These are phyloP conservation scores for Fomes fomentarius DNA, from an alignment of 1,284 basidiomycete genomes.

Conservation along the genomic window DNA sequence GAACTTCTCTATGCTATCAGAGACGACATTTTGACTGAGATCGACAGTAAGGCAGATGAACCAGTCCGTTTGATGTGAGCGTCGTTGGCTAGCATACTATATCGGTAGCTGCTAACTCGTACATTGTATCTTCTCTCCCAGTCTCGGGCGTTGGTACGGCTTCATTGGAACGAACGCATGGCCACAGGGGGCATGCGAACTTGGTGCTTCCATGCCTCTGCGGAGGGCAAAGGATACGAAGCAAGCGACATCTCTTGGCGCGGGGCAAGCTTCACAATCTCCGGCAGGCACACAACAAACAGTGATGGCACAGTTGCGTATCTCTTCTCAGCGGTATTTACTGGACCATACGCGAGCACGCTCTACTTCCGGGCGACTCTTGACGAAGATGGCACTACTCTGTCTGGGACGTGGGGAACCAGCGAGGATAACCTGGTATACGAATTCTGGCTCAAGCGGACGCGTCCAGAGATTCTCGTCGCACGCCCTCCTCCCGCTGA, in stretches of 20 bases:
- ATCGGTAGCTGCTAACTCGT: no score
- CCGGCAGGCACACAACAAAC: neutral
- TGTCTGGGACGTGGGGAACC: no score
- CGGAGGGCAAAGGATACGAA: neutral
- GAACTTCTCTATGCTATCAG: neutral
- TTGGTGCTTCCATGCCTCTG: slow-evolving; percentile 3
- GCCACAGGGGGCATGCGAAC: slow-evolving; percentile 5
- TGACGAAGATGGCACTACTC: no score
- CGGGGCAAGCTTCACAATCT: neutral
- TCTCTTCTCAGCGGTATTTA: no score
- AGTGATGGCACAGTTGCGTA: slow-evolving; percentile 1
- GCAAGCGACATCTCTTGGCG: neutral
- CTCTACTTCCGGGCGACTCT: no score
- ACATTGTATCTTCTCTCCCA: slow-evolving; percentile 1
- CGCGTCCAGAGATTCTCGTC: no score
- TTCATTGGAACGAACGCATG: neutral
- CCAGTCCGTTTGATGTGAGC: slow-evolving; percentile 4
- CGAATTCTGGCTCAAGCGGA: no score
- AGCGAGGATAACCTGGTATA: no score
- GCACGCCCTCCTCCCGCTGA: no score
- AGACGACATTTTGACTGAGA: neutral
- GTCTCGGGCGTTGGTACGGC: slow-evolving; percentile 17
- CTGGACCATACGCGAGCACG: no score
- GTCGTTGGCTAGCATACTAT: no score
- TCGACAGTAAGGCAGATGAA: slow-evolving; percentile 22